Evolutionary conservation across 352 stramenopile species (phyloP), one percentile per base, ranked within the genome.

Genomic region (Phytophthora fragariaefolia): DNA sequence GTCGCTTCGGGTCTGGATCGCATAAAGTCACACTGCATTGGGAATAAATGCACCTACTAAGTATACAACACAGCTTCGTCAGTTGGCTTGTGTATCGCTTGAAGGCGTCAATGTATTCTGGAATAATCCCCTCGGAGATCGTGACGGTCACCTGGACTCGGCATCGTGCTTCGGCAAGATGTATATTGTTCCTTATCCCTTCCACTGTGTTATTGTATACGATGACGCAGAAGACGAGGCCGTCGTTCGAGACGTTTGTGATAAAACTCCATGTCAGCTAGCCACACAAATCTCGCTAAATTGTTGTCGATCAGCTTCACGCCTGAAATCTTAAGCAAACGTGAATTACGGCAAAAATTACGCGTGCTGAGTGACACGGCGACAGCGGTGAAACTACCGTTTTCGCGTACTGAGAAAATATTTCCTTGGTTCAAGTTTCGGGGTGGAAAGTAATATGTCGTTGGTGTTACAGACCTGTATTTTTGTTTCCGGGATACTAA

Each of bases 81-180:
- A 23, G n/a, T 23, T 46, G 40, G 40, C 40, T 26, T 18, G 40
- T 24, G 40, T 46, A 18, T 17, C 40, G 8, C 40, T 46, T 24
- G 40, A 46, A 23, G 40, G 40, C n/a, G 40, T 46, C 18, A 18
- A 46, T 8, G 40, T 46, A 6, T 46, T 46, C 40, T 46, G 40
- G 40, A 24, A 46, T 18, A 46, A 46, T 8, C 38, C 40, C 2
- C 40, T 46, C n/a, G 40, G 40, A 46, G 40, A 17, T 4, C n/a
- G 40, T 24, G 40, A 46, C 12, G 40, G 40, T 18, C 40, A 46
- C 12, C n/a, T 46, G n/a, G 40, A 46, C 40, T 46, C 40, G 40
- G 40, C 24, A 3, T 24, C 40, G 12, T 46, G 40, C 15, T 46
- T 46, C 40, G 40, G 40, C 40, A 46, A 46, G 18, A 46, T 46